Base-by-base conservation (phyloP, 148 eudicot species). In the Fagopyrum tataricum region DNA sequence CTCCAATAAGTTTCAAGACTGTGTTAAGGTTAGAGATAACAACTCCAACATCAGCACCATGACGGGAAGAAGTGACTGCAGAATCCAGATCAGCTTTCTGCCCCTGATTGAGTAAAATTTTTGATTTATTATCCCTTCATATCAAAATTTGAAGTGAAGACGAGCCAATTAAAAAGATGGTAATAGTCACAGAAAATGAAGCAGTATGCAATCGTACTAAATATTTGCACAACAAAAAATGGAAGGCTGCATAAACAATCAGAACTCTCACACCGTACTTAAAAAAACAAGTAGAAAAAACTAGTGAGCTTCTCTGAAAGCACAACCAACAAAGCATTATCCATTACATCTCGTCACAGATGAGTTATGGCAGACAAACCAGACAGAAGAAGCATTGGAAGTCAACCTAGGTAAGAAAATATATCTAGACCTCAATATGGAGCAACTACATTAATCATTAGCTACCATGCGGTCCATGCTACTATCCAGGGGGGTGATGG, bases 11-110 rank as follows among this genome's bases (percentile, higher is more conserved):
- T 79, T 79, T 90, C 86, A 96, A 76, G 26, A 89, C 96, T 74
- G 92, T 85, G 77, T 83, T 90, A 24, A 96, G 82, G 77, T 96
- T 92, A 66, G 82, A 83, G 64, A 90, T 92, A 69, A 89, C 90
- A 46, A 84, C 82, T 67, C 94, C 94, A 72, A 81, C 79, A 86
- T 96, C 99, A 77, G 92, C 90, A 81, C 87, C 91, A 78, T 90
- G 97, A 80, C 96, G 96, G 81, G 96, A 87, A 75, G 96, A 86
- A 58, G 96, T 85, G 52, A 85, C 96, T 40, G 93, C 79, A 75
- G 97, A 86, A 79, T 92, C 97, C 51, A 89, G 86, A 81, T 96
- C 97, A 37, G 86, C 72, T 85, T 88, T 92, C 72, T 87, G 99
- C 76, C 88, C 96, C 97, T 96, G 87, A 76, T 67, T 68, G 21